Conservation (phyloP, 2,329 filamentous ascomycete species). For the Sclerotinia minor region DNA sequence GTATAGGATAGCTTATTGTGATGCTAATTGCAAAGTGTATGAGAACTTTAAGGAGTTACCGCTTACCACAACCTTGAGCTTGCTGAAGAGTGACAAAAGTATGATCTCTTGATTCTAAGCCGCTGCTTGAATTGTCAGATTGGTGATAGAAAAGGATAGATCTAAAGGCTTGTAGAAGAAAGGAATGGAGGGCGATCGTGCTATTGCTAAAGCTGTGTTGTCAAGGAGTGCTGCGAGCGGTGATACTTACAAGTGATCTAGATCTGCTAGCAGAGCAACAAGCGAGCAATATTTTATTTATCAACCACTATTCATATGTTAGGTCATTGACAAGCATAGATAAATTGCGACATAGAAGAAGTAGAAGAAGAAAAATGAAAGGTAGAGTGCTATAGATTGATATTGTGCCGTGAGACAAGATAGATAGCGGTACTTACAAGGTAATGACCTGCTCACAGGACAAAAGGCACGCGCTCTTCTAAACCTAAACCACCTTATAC, state of each 20-base stretch:
- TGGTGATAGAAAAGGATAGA: background rate
- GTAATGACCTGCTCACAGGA: background rate
- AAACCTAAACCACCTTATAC: background rate
- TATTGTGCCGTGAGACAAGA: background rate
- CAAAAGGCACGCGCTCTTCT: background rate
- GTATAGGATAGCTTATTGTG: background rate
- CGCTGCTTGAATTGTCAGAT: background rate
- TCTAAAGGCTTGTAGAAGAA: too few relatives aligned
- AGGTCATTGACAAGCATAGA: background rate
- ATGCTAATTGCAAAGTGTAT: background rate
- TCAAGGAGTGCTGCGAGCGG: background rate
- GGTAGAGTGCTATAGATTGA: background rate
- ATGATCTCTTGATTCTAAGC: background rate
- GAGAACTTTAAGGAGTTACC: background rate
- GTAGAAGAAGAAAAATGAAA: background rate
- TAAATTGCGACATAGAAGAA: background rate
- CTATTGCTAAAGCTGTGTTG: background rate
- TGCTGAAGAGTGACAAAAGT: background rate
- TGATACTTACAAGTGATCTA: conserved; percentile 1
- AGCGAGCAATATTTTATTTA: background rate
- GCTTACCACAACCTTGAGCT: background rate
- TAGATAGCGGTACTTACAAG: background rate
- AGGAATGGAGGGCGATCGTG: background rate
- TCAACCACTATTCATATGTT: background rate
- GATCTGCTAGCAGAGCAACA: background rate